These are phyloP conservation scores for Exutisphaerella laricina DNA, from an alignment of 2,329 filamentous ascomycete species.

Conservation along the genomic window DNA sequence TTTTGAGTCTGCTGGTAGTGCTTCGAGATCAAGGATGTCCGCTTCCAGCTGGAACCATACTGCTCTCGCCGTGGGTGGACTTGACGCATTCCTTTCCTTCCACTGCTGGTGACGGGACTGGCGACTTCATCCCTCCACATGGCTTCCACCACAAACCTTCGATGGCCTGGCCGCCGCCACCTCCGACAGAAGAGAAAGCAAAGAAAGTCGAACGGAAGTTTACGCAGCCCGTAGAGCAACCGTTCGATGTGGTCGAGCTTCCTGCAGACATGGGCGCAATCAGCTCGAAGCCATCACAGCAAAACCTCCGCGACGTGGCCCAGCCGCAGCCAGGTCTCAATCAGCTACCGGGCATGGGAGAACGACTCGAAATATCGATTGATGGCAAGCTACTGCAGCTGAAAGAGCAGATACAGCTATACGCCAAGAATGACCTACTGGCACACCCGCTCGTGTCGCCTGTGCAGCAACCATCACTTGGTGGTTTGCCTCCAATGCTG, in stretches of 20 bases:
- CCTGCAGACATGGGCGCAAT: constrained; percentile 20
- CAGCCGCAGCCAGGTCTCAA: constrained; percentile 16
- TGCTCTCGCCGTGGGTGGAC: constrained; percentile 95
- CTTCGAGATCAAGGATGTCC: constrained; percentile 78
- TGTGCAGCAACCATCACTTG: constrained; percentile 77
- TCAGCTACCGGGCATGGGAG: constrained; percentile 24
- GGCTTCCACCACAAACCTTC: constrained; percentile 92
- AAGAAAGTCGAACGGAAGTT: constrained; percentile 18
- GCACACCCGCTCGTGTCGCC: constrained; percentile 87
- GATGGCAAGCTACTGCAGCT: constrained; percentile 66
- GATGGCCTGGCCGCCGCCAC: constrained; percentile 85
- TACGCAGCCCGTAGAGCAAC: constrained; percentile 22
- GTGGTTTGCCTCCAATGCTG: constrained; percentile 80
- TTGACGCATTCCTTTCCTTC: constrained; percentile 94
- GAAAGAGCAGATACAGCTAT: constrained; percentile 89
- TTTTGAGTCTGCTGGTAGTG: constrained; percentile 69
- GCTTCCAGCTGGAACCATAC: constrained; percentile 78
- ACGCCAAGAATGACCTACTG: constrained; percentile 76
- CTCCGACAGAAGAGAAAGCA: constrained; percentile 57
- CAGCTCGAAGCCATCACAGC: constrained; percentile 12
- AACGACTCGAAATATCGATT: constrained; percentile 59
- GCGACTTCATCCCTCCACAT: constrained; percentile 82
- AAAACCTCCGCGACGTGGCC: constrained; percentile 15
- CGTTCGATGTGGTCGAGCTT: constrained; percentile 27
- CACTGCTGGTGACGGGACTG: constrained; percentile 61